A percentile compares a stretch with the other conserved stretches of the same genome.
Evolutionary conservation across 768 basidiomycete genomes (phyloP).

Genomic region (Auricularia sp.): DNA sequence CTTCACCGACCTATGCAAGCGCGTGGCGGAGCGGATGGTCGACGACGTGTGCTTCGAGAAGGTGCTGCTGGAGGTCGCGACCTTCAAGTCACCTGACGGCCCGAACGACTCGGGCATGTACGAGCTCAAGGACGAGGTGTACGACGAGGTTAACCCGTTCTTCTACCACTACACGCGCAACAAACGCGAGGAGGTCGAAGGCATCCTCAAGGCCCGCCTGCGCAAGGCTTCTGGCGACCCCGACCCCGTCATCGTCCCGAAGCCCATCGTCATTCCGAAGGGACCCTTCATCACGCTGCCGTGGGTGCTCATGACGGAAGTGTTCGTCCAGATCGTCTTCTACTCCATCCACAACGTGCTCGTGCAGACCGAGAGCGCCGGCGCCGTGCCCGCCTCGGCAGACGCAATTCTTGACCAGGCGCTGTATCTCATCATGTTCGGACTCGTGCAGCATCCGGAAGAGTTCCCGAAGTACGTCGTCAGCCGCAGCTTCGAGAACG

Average conservation of each 20-base stretch:
- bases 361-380: constrained; percentile 47
- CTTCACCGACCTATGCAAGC: constrained; percentile 85
- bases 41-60: constrained; percentile 77
- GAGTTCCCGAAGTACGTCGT: constrained; percentile 52
- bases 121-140: constrained; percentile 72
- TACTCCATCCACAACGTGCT: constrained; percentile 71
- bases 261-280: constrained; percentile 46
- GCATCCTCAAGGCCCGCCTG: constrained; percentile 52
- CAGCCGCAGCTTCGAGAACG: constrained; percentile 44
- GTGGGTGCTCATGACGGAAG: constrained; percentile 55
- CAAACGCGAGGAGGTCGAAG: constrained; percentile 84
- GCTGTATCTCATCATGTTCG: constrained; percentile 78
- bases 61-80: constrained; percentile 67
- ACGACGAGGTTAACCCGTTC: constrained; percentile 87
- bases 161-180: constrained; percentile 94
- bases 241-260: constrained; percentile 70
- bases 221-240: constrained; percentile 51
- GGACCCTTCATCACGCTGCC: constrained; percentile 65
- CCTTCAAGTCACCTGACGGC: constrained; percentile 71
- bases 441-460: constrained; percentile 56
- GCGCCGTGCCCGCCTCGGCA: constrained; percentile 57
- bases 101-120: constrained; percentile 77
- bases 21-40: constrained; percentile 79
- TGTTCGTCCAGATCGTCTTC: constrained; percentile 72
- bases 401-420: constrained; percentile 88